Conservation (phyloP, 73 alveolate genomes). For the Paramecium tetraurelia region DNA sequence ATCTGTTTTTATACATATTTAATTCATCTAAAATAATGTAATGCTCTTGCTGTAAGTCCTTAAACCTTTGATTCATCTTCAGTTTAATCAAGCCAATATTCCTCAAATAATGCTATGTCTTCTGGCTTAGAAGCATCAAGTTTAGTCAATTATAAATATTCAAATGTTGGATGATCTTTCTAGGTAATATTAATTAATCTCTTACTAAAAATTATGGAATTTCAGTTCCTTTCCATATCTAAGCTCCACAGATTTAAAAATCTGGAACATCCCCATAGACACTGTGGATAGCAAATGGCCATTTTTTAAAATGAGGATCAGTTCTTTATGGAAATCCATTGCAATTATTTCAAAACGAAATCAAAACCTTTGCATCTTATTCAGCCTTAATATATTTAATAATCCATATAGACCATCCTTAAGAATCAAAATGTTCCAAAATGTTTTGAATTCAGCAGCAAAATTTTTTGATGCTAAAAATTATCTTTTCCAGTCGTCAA, state of each 20-base stretch:
- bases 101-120: neutral
- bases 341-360: constrained; percentile 75
- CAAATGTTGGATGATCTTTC: constrained; percentile 26
- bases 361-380: constrained; percentile 84
- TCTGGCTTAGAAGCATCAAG: neutral
- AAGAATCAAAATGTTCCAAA: constrained; percentile 73
- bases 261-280: constrained; percentile 90
- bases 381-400: constrained; percentile 84
- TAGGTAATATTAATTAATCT: neutral
- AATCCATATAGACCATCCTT: constrained; percentile 88
- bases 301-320: constrained; percentile 81
- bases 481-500: constrained; percentile 83
- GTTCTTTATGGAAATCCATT: constrained; percentile 90
- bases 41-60: neutral
- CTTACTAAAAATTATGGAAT: constrained; percentile 62
- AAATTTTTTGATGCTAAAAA: constrained; percentile 78
- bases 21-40: constrained; percentile 17
- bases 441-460: constrained; percentile 71
- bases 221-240: constrained; percentile 85
- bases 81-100: neutral
- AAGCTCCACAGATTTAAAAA: constrained; percentile 89
- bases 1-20: neutral
- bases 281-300: constrained; percentile 80
- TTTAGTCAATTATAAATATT: neutral
- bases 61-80: constrained; percentile 21